Evolutionary conservation across 2,329 filamentous ascomycete species (phyloP), one percentile per base, ranked within the genome.

Genomic region (Verticillium alfalfae): DNA sequence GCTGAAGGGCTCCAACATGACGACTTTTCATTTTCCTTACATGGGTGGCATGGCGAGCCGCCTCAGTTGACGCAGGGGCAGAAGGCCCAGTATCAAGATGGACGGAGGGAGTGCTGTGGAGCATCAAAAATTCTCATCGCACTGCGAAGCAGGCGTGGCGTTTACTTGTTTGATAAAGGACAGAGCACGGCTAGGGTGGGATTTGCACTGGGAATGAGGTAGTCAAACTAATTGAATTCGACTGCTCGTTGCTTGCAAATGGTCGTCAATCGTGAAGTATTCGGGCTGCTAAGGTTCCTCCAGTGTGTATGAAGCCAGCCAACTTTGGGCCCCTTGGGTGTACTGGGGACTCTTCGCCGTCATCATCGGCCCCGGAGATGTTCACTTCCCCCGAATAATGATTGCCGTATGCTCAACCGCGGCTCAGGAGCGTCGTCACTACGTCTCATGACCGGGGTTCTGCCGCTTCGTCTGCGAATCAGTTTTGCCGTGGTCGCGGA

Each of bases 181-280:
- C 15, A 52, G 45, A 52, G 8, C 26, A 52, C n/a, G 45, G 18
- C 45, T 18, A 7, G 10, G 26, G 26, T 45, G 12, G 18, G 45
- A 52, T 22, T 18, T 52, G 45, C 18, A 52, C 18, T 13, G 45
- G 45, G 45, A 41, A 52, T 22, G 18, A 52, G 18, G 45, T 52
- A 52, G 18, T 5, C 5, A 22, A 22, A 26, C n/a, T 52, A 22
- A 52, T 52, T n/a, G n/a, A 52, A 22, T 52, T 52, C 18, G 45
- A 52, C 22, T 5, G 18, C 18, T 52, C 18, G 45, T 18, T 52
- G 45, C 18, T 31, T 31, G 26, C 26, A 31, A 5, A 37, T 37
- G 13, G 36, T 37, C 36, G 6, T 37, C 36, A 37, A 37, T 9
- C 36, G 9, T 81, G 79, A 31, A 31, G 26, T 31, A 31, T 31